A percentile compares a stretch with the other conserved stretches of the same genome.
phyloP scores from a whole-genome alignment of 345 rosid genomes.

The Eucalyptus guilfoylei region DNA sequence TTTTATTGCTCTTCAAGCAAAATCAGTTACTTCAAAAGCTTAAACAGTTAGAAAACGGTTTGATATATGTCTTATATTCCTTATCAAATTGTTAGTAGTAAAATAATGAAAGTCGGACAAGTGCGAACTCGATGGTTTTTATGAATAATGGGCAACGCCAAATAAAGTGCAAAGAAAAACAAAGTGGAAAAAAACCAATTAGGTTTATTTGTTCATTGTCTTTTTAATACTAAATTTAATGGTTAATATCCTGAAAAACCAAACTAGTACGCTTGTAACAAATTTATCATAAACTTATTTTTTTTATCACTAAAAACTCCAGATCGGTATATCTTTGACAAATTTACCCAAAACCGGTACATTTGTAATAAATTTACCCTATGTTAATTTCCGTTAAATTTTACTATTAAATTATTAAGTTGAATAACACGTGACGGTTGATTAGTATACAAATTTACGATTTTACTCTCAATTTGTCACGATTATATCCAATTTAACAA shows the following conservation, averaged over 20 bases:
- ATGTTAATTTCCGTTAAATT: rapidly evolving
- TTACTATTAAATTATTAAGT: rapidly evolving
- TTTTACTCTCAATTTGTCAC: too few relatives aligned
- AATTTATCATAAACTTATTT: rapidly evolving
- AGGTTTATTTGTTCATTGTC: background rate
- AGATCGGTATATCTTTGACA: too few relatives aligned
- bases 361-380: too few relatives aligned
- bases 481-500: rapidly evolving
- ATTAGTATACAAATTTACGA: rapidly evolving
- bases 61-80: background rate
- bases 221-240: background rate
- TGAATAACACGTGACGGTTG: rapidly evolving
- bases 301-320: rapidly evolving
- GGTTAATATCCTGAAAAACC: rapidly evolving
- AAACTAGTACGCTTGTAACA: rapidly evolving
- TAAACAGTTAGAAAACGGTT: background rate
- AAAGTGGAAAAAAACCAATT: background rate
- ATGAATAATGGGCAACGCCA: background rate
- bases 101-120: background rate
- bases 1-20: background rate
- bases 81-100: background rate
- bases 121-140: background rate
- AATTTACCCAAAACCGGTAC: too few relatives aligned
- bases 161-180: background rate
- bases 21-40: background rate